A percentile compares a stretch with the other conserved stretches of the same genome.
These are phyloP conservation scores for Lecanicillium sp. DNA, from an alignment of 2,329 filamentous ascomycete genomes.

Conservation along the genomic window DNA sequence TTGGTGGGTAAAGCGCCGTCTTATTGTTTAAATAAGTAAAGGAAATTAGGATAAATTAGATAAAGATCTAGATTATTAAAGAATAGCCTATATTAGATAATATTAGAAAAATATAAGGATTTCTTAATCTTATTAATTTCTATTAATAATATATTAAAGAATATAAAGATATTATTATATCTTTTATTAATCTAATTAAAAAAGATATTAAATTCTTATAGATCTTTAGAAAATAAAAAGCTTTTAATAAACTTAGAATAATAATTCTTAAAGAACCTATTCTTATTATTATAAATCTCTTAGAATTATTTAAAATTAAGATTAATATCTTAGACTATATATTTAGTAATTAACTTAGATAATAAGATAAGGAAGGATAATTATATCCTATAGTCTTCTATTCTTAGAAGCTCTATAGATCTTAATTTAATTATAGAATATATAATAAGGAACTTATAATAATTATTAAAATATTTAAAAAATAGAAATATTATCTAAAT, in stretches of 20 bases:
- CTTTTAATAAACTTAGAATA: too few species aligned
- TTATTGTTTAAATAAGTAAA: background rate
- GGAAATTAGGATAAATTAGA: background rate
- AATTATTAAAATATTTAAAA: background rate
- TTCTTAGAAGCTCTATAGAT: too few species aligned
- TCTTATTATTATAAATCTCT: background rate
- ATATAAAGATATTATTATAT: too few species aligned
- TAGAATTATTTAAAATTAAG: background rate
- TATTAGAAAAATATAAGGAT: background rate
- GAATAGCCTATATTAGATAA: background rate
- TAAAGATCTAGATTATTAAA: too few species aligned
- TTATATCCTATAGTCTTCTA: background rate
- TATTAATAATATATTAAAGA: background rate
- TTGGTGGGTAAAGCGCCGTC: too few species aligned
- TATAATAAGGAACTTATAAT: too few species aligned
- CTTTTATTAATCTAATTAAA: background rate
- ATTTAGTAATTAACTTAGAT: background rate
- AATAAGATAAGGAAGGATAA: background rate
- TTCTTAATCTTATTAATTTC: too few species aligned
- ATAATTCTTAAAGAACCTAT: background rate
- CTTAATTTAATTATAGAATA: too few species aligned
- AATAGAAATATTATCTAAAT: background rate
- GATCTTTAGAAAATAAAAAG: too few species aligned
- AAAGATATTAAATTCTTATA: too few species aligned
- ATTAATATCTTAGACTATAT: background rate